phyloP scores from a whole-genome alignment of 257 asterid genomes.

The Leonotis leonurus region DNA sequence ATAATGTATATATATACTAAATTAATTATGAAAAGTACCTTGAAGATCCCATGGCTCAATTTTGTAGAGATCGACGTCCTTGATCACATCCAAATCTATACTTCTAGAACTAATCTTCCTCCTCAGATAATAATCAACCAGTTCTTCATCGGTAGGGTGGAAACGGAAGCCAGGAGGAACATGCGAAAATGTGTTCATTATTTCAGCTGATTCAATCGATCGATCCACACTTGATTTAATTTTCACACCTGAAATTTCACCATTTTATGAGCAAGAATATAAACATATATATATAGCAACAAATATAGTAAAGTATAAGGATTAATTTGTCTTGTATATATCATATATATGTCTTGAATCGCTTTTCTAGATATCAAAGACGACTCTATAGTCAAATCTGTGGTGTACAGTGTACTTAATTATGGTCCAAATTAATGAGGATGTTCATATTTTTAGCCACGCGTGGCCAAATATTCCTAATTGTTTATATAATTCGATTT shows the following conservation, averaged over 20 bases:
- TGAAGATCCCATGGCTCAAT: conserved; percentile 99
- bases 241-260: conserved; percentile 31
- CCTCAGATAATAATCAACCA: conserved; percentile 84
- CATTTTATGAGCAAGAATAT: too few species aligned
- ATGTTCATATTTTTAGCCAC: background rate
- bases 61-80: conserved; percentile 84
- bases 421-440: conserved; percentile 5
- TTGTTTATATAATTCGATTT: too few species aligned
- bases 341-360: background rate
- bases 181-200: conserved; percentile 70
- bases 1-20: background rate
- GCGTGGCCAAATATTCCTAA: too few species aligned
- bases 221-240: background rate
- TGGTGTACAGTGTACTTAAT: background rate
- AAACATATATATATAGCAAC: too few species aligned
- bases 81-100: conserved; percentile 73
- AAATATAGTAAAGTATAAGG: too few species aligned
- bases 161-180: conserved; percentile 96
- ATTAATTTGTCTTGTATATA: too few species aligned
- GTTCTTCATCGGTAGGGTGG: conserved; percentile 93
- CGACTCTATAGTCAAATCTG: background rate
- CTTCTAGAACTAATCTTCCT: conserved; percentile 50
- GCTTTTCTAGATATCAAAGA: background rate
- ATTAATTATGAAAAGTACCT: conserved; percentile 45
- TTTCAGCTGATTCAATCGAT: too few species aligned